Base-by-base conservation (phyloP, 1,284 basidiomycete species). In the Puccinia hordei region DNA sequence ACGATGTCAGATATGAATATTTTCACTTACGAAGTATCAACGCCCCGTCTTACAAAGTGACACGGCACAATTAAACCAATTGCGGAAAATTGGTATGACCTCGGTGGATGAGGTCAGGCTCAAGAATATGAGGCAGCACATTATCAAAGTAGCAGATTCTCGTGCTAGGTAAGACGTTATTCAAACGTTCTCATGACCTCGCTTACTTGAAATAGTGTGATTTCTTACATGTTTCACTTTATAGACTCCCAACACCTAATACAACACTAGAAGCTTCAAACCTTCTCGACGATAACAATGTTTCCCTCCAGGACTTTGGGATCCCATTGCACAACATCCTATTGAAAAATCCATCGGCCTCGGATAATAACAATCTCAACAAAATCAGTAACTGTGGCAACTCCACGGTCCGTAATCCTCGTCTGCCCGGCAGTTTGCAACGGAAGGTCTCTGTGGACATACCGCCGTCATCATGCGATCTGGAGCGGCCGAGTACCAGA, bases 251-350 rank as follows among this genome's bases (percentile, higher is more conserved):
- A 92, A 91, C 83, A 87, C 90, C 6, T 89, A 91, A 57, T 83
- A 89, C 68, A 89, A 87, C 79, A 86, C 88, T 35, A 91, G 72
- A 81, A 69, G 72, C 79, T 24, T 66, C 72, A 51, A 88, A 92
- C 4, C 91, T 91, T 83, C 89, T 90, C 12, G 90, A 88, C 13
- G 88, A 88, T 13, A 89, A 90, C 53, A 88, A 82, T 55, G 82
- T 93, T 46, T 91, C 92, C 82, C 87, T 93, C 57, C 91, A 92
- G 85, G 92, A 93, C 84, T 89, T 95, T 59, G 91, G 92, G 3
- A 92, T 98, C n/a, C 93, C 95, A 0, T 94, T 94, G 6, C 94
- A 94, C 82, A 99, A 95, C 0, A 92, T 99, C 30, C 98, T 99
- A 86, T 88, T 99, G 83, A 93, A 90, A 27, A 86, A 87, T 19